Evolutionary conservation across 202 grass and related monocot genomes (phyloP).

Genomic region (Carex arenaria): DNA sequence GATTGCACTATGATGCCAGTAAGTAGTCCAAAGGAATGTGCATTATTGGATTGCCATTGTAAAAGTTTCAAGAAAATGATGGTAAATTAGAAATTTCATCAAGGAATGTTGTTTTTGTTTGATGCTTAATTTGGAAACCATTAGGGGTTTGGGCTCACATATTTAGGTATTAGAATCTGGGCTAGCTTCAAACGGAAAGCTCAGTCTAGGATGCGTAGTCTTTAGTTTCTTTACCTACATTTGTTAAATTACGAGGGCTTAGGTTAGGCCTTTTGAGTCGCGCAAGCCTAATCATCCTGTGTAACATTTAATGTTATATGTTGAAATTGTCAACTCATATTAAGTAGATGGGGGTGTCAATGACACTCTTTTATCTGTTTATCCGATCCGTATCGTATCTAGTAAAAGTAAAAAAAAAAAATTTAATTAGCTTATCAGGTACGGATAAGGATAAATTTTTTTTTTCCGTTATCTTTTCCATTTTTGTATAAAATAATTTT

Average conservation of each 20-base stretch:
- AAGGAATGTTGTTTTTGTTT: not conserved
- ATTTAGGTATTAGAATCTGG: not conserved
- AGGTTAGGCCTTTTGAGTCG: not conserved
- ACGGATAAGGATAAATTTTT: too few species aligned
- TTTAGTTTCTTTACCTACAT: not conserved
- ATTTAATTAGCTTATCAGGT: too few species aligned
- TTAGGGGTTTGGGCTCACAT: not conserved
- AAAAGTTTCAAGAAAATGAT: not conserved
- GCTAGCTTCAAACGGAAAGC: constrained; percentile 1
- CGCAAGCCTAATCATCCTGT: not conserved
- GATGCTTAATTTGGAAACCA: not conserved
- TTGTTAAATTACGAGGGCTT: not conserved
- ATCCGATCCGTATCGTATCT: too few species aligned
- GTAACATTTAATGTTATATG: not conserved
- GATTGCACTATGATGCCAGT: constrained; percentile 8
- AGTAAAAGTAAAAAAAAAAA: too few species aligned
- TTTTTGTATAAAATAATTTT: too few species aligned
- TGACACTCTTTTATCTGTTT: too few species aligned
- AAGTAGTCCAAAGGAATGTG: not conserved
- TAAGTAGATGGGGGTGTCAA: too few species aligned
- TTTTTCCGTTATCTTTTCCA: too few species aligned
- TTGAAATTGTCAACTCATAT: not conserved
- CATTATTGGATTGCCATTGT: not conserved
- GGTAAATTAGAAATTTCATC: not conserved
- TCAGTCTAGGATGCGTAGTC: not conserved